Conservation (phyloP, 805 yeast species). For the Metschnikowia noctiluminum region DNA sequence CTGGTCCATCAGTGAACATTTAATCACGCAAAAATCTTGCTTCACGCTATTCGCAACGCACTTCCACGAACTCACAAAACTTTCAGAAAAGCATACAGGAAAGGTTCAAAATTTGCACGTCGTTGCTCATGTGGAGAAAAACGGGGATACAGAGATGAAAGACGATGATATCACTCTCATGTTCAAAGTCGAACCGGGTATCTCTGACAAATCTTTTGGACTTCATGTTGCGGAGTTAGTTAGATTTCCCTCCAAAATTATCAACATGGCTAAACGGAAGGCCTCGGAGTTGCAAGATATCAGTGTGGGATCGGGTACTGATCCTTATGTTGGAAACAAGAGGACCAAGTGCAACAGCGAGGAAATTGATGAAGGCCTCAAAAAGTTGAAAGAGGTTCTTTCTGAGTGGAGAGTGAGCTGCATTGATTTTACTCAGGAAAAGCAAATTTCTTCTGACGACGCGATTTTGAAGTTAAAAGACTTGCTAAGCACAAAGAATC, state of each 20-base stretch:
- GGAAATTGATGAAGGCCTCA: constrained; percentile 56
- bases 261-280: constrained; percentile 93
- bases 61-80: constrained; percentile 89
- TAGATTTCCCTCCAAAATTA: constrained; percentile 84
- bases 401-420: constrained; percentile 53
- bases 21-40: constrained; percentile 66
- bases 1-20: constrained; percentile 90
- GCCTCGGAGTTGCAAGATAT: constrained; percentile 78
- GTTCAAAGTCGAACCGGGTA: constrained; percentile 95
- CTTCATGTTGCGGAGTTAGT: constrained; percentile 97
- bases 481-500: constrained; percentile 27
- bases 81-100: constrained; percentile 53
- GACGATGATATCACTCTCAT: constrained; percentile 74
- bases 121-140: constrained; percentile 77
- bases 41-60: constrained; percentile 94
- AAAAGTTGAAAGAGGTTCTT: constrained; percentile 43
- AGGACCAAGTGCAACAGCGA: constrained; percentile 48
- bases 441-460: constrained; percentile 32
- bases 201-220: constrained; percentile 94
- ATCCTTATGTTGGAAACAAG: constrained; percentile 44
- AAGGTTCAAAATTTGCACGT: constrained; percentile 85
- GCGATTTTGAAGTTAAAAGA: constrained; percentile 38
- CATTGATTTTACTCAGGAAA: constrained; percentile 23
- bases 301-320: constrained; percentile 33
- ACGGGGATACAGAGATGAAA: constrained; percentile 32